Evolutionary conservation across 225 moss, liverwort and hornwort species (phyloP).

Genomic region (Climacium dendroides): DNA sequence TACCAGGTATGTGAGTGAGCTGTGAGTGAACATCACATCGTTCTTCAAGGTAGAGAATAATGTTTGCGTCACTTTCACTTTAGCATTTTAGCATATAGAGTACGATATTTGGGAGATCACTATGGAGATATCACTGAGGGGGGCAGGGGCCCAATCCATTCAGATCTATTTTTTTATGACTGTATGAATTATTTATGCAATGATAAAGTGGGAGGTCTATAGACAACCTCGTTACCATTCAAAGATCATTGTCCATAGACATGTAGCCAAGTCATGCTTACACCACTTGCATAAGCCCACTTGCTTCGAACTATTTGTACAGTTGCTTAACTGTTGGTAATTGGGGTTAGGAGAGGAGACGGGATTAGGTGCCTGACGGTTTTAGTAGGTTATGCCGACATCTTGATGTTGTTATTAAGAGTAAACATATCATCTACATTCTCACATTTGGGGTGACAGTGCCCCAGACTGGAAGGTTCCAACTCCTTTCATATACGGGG

Average conservation of each 20-base stretch:
- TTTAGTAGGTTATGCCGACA: not conserved
- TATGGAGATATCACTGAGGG: not conserved
- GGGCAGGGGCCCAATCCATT: too few species aligned
- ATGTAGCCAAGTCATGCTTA: not conserved
- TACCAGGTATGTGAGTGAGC: constrained; percentile 20
- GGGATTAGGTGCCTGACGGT: not conserved
- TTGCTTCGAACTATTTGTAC: too few species aligned
- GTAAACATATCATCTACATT: too few species aligned
- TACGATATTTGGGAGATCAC: too few species aligned
- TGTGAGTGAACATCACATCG: not conserved
- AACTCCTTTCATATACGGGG: constrained; percentile 61
- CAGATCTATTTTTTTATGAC: not conserved
- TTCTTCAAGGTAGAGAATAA: not conserved
- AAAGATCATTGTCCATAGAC: not conserved
- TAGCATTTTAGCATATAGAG: not conserved
- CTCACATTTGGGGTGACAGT: not conserved
- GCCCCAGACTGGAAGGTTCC: constrained; percentile 70
- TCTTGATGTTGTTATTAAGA: not conserved
- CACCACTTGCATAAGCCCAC: not conserved
- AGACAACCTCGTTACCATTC: not conserved
- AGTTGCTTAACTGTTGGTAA: too few species aligned
- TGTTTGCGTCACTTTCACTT: not conserved
- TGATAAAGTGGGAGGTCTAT: not conserved
- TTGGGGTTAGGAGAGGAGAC: too few species aligned
- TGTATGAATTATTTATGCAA: not conserved